Percentiles rank a stretch among this genome's conserved stretches.
Conservation (phyloP, 148 eudicot genomes). For the Cornus kousa region DNA sequence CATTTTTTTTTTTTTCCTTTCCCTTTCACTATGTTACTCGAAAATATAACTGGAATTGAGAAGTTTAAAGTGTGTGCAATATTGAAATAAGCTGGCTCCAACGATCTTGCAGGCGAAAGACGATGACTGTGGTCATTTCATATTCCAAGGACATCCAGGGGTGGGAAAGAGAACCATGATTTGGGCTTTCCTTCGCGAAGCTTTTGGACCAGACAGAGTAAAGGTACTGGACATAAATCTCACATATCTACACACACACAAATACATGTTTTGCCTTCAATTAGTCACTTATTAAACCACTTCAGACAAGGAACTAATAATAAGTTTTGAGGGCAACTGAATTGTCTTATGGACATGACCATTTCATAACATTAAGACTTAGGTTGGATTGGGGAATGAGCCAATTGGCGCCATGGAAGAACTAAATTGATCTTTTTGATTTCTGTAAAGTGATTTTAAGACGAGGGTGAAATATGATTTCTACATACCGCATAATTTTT, state of each 20-base stretch:
- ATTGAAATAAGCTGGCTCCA: neutral
- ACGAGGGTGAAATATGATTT: too few species aligned
- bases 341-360: neutral
- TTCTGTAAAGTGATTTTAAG: neutral
- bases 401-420: neutral
- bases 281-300: too few species aligned
- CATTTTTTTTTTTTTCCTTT: too few species aligned
- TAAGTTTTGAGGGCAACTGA: neutral
- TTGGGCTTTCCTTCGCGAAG: slow-evolving; percentile 47
- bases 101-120: slow-evolving; percentile 13
- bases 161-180: slow-evolving; percentile 58
- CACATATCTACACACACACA: neutral
- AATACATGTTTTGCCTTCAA: too few species aligned
- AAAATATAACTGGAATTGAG: neutral
- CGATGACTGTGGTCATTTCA: slow-evolving; percentile 28
- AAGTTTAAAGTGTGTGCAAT: neutral
- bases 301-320: neutral
- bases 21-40: neutral
- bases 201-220: slow-evolving; percentile 32
- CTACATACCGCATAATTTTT: too few species aligned
- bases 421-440: neutral
- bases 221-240: slow-evolving; percentile 25
- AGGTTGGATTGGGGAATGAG: neutral
- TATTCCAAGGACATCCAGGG: slow-evolving; percentile 46
- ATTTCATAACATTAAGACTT: neutral